phyloP scores from a whole-genome alignment of 371 early-diverging fungal genomes.

The Mortierella sp. region DNA sequence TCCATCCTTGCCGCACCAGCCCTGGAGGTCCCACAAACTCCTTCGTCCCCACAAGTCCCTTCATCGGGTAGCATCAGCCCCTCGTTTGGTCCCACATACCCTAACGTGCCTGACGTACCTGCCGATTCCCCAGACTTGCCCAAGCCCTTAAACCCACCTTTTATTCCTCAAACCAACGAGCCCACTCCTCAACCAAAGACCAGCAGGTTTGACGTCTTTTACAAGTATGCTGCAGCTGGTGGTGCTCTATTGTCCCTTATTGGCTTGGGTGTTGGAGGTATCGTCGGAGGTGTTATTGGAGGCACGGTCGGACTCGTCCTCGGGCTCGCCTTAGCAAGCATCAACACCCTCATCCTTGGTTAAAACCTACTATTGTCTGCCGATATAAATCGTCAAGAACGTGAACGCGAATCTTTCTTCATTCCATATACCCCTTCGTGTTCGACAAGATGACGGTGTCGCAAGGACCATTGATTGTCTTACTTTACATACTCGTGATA shows the following conservation, averaged over 20 bases:
- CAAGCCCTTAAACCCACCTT: constrained; percentile 5
- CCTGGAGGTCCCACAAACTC: too few relatives aligned
- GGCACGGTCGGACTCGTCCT: background rate
- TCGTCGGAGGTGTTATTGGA: constrained; percentile 9
- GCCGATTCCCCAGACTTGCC: background rate
- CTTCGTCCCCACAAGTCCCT: background rate
- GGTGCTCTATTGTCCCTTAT: background rate
- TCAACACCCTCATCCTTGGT: background rate
- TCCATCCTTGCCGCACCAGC: background rate
- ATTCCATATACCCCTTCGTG: too few relatives aligned
- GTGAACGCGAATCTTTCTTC: too few relatives aligned
- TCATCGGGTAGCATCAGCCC: background rate
- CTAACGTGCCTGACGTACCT: background rate
- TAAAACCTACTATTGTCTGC: background rate
- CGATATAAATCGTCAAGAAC: background rate
- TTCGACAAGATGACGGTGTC: too few relatives aligned
- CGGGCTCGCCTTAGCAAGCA: background rate
- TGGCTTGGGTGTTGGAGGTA: constrained; percentile 2
- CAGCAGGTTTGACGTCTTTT: background rate
- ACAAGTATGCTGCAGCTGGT: constrained; percentile 7
- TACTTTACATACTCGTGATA: too few relatives aligned
- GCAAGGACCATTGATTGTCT: too few relatives aligned
- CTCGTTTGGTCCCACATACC: background rate
- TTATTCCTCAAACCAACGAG: background rate
- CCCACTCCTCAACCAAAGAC: background rate